A percentile compares a stretch with the other conserved stretches of the same genome.
phyloP scores from a whole-genome alignment of 176 grass and related monocot genomes.

The Eremochloa ophiuroides region DNA sequence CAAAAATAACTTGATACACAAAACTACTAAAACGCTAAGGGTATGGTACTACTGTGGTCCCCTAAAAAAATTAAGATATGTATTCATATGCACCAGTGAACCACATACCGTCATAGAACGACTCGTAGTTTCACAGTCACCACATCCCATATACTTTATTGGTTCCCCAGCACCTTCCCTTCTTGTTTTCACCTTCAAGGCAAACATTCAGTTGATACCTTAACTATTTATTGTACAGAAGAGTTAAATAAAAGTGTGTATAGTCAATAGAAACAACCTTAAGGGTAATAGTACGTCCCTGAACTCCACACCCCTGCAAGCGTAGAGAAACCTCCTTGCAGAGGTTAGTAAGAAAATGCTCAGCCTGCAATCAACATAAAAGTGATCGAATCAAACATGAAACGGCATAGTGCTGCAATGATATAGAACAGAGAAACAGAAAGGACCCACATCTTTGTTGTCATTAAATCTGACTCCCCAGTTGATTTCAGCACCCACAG shows the following conservation, averaged over 20 bases:
- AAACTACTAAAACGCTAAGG: slow-evolving; percentile 7
- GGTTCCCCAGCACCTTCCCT: slow-evolving; percentile 83
- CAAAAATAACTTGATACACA: slow-evolving; percentile 3
- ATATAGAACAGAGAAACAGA: slow-evolving; percentile 3
- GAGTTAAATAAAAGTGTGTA: slow-evolving; percentile 6
- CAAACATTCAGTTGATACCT: slow-evolving; percentile 28
- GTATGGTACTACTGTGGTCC: background rate
- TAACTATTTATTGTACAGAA: slow-evolving; percentile 2
- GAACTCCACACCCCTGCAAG: slow-evolving; percentile 82
- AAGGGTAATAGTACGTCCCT: slow-evolving; percentile 84
- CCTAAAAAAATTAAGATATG: slow-evolving; percentile 17
- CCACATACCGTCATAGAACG: slow-evolving; percentile 65
- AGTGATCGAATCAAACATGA: slow-evolving; percentile 31
- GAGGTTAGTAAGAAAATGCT: slow-evolving; percentile 82
- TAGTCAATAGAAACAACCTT: slow-evolving; percentile 54
- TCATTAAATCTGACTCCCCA: slow-evolving; percentile 95
- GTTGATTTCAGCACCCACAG: slow-evolving; percentile 92
- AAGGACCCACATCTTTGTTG: slow-evolving; percentile 65
- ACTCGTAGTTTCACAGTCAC: slow-evolving; percentile 88
- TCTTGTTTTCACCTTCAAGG: slow-evolving; percentile 64
- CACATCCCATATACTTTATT: slow-evolving; percentile 92
- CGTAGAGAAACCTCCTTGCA: slow-evolving; percentile 92
- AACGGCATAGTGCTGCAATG: background rate
- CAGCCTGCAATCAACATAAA: slow-evolving; percentile 52
- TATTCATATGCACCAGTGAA: slow-evolving; percentile 14